Conservation (phyloP, 2,329 filamentous ascomycete genomes). For the Ascochyta viciae-villosae region DNA sequence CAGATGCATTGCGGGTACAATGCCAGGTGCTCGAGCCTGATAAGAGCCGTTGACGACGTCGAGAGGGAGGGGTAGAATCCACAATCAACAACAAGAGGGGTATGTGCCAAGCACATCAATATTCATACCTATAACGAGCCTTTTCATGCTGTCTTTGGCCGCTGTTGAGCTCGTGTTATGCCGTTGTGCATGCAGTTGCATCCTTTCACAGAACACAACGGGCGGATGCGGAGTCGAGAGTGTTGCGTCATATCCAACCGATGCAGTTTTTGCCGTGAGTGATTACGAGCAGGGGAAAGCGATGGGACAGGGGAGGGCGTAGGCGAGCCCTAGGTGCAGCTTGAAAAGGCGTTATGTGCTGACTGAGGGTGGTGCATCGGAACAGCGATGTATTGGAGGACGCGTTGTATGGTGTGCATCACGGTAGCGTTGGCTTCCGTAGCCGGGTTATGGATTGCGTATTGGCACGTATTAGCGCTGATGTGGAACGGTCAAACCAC, state of each 20-base stretch:
- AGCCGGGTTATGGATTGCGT: constrained; percentile 10
- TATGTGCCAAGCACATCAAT: constrained; percentile 21
- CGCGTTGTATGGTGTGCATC: constrained; percentile 27
- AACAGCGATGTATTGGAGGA: constrained; percentile 27
- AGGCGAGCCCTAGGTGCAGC: constrained; percentile 27
- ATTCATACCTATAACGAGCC: constrained; percentile 21
- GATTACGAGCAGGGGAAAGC: constrained; percentile 25
- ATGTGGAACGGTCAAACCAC: background rate
- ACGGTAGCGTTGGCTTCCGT: constrained; percentile 20
- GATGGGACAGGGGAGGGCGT: constrained; percentile 21
- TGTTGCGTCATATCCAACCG: constrained; percentile 11
- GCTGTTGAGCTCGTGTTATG: constrained; percentile 30
- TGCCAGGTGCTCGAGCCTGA: constrained; percentile 17
- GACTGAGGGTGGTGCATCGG: constrained; percentile 27
- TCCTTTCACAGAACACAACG: constrained; percentile 14
- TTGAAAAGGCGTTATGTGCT: constrained; percentile 20
- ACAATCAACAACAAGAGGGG: constrained; percentile 15
- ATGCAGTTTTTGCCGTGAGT: constrained; percentile 4
- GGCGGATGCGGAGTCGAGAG: constrained; percentile 9
- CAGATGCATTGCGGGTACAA: constrained; percentile 14
- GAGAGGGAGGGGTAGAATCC: constrained; percentile 16
- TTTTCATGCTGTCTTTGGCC: constrained; percentile 20
- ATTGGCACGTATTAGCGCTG: background rate
- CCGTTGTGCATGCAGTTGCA: constrained; percentile 24
- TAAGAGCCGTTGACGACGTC: constrained; percentile 18